Conservation (phyloP, 1,284 basidiomycete genomes). For the Grifola frondosa region DNA sequence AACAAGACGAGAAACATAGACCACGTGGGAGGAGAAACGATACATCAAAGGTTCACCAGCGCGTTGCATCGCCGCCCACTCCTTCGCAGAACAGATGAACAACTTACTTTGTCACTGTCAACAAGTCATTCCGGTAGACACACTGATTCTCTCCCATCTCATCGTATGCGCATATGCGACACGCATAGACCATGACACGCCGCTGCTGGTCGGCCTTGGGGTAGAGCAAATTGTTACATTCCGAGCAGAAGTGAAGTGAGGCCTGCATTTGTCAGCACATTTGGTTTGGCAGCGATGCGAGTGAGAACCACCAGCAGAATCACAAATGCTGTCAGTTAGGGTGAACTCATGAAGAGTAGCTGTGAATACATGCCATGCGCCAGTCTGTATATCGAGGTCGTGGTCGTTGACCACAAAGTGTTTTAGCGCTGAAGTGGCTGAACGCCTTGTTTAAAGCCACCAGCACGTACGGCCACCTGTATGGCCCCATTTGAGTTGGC, state of each 20-base stretch:
- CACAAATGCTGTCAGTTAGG: too few species aligned
- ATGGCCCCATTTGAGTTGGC: too few species aligned
- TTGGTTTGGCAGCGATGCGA: neutral
- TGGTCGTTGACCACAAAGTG: conserved; percentile 1
- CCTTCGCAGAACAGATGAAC: neutral
- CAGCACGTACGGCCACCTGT: neutral
- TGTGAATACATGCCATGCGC: neutral
- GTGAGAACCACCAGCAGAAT: neutral
- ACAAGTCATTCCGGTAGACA: conserved; percentile 92
- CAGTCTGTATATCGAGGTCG: neutral
- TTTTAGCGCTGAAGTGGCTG: neutral
- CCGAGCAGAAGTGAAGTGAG: conserved; percentile 83
- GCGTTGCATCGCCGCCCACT: too few species aligned
- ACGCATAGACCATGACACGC: conserved; percentile 88
- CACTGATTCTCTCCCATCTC: conserved; percentile 86
- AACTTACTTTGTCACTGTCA: conserved; percentile 90
- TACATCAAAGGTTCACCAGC: too few species aligned
- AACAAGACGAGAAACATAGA: neutral
- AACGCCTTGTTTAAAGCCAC: too few species aligned
- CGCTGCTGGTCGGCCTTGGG: conserved; percentile 88
- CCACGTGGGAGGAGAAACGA: neutral
- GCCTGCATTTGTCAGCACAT: too few species aligned
- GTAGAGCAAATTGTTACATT: conserved; percentile 95
- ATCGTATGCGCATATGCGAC: conserved; percentile 89
- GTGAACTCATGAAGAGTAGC: too few species aligned